Evolutionary conservation across 371 early-diverging fungal genomes (phyloP).

Genomic region (Homolaphlyctis polyrhiza): DNA sequence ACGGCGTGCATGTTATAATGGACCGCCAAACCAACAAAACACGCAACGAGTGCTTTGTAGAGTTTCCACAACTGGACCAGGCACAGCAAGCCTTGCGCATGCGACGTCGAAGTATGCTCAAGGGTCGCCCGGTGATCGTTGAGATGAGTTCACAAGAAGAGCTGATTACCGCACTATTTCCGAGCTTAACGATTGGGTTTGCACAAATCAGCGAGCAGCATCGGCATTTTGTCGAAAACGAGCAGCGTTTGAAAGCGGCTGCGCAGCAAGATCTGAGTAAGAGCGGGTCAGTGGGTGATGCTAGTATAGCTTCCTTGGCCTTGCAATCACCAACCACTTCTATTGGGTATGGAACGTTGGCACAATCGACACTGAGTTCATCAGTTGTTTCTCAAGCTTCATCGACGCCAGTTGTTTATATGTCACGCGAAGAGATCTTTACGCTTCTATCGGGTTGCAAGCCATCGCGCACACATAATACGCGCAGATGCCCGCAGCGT

Average conservation of each 20-base stretch:
- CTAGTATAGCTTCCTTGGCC: no score
- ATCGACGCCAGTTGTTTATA: neutral
- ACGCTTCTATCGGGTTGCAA: slow-evolving; percentile 1
- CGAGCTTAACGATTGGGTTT: slow-evolving; percentile 64
- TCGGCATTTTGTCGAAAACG: no score
- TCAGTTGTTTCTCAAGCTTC: no score
- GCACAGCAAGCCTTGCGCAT: slow-evolving; percentile 21
- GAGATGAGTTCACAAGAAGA: slow-evolving; percentile 62
- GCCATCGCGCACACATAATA: slow-evolving; percentile 48
- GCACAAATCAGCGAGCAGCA: no score
- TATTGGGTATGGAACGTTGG: no score
- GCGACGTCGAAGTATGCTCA: slow-evolving; percentile 30
- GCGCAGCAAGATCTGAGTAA: no score
- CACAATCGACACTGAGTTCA: no score
- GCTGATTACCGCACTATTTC: slow-evolving; percentile 58
- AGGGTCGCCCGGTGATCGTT: slow-evolving; percentile 61
- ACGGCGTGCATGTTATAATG: slow-evolving; percentile 44
- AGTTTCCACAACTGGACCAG: slow-evolving; percentile 48
- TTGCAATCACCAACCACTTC: no score
- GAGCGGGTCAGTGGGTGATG: no score
- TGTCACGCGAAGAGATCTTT: neutral
- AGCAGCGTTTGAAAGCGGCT: no score
- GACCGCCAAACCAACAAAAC: slow-evolving; percentile 63
- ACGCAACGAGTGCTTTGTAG: slow-evolving; percentile 59
- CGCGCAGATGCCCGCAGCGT: slow-evolving; percentile 71